Evolutionary conservation across 2,329 filamentous ascomycete species (phyloP).

Genomic region (Ascochyta koolunga): DNA sequence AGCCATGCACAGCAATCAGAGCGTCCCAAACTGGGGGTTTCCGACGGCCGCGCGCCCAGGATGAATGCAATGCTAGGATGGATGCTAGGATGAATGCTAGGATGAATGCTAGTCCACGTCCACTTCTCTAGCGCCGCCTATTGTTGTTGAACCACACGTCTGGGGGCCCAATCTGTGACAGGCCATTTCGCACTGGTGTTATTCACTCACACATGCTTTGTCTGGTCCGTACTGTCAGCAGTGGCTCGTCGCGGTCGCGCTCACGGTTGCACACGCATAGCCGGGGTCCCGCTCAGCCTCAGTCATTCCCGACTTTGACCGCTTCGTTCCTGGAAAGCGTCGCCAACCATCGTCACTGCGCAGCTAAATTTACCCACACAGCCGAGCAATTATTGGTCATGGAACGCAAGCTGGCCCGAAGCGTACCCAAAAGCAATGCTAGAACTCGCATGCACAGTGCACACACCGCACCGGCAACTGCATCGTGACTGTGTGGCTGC

Average conservation of each 20-base stretch:
- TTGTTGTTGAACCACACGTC: conserved; percentile 27
- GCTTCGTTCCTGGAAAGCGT: conserved; percentile 42
- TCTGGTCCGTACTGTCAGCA: not conserved
- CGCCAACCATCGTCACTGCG: conserved; percentile 26
- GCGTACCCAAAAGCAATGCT: conserved; percentile 9
- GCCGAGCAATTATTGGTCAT: conserved; percentile 30
- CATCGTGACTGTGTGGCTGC: conserved; percentile 6
- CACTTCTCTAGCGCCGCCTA: conserved; percentile 29
- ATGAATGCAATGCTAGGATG: conserved; percentile 17
- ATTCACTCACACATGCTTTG: conserved; percentile 24
- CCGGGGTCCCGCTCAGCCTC: conserved; percentile 31
- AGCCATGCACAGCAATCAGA: conserved; percentile 37
- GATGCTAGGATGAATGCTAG: conserved; percentile 9
- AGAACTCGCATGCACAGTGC: conserved; percentile 8
- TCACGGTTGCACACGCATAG: conserved; percentile 16
- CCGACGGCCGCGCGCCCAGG: conserved; percentile 21
- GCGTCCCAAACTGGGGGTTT: conserved; percentile 23
- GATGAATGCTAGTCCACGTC: conserved; percentile 10
- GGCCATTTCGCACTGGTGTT: conserved; percentile 20
- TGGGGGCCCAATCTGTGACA: conserved; percentile 23
- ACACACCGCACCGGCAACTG: conserved; percentile 1
- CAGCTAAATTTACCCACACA: conserved; percentile 39
- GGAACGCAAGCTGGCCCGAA: conserved; percentile 12
- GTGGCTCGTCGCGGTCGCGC: conserved; percentile 14
- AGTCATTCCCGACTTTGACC: conserved; percentile 42